phyloP scores from a whole-genome alignment of 2,329 filamentous ascomycete species.

The Calonectria crousiana region DNA sequence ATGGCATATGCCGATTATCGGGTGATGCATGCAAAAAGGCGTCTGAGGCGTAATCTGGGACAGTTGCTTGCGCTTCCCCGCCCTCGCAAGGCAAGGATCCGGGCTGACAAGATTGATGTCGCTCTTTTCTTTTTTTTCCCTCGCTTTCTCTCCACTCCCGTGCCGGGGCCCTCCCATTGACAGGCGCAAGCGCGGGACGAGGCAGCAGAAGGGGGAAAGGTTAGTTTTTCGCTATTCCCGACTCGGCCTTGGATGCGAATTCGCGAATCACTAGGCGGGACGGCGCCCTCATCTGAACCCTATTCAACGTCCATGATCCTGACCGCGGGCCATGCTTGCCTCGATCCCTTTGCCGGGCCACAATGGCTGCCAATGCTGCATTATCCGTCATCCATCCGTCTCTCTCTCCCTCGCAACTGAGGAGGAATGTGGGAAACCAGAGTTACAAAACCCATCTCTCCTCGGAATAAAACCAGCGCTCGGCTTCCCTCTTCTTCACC shows the following conservation, averaged over 20 bases:
- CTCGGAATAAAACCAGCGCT: background rate
- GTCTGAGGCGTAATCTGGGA: constrained; percentile 1
- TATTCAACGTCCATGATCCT: background rate
- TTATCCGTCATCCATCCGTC: background rate
- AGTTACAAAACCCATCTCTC: background rate
- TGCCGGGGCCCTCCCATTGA: background rate
- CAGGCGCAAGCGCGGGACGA: background rate
- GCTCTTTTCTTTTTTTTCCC: background rate
- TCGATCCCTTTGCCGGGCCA: background rate
- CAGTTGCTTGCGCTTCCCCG: background rate
- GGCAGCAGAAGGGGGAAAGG: background rate
- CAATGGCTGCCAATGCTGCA: background rate
- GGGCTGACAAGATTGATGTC: background rate
- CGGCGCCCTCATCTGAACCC: background rate
- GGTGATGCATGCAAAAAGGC: constrained; percentile 7
- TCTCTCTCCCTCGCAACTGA: background rate
- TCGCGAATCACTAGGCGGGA: constrained; percentile 13
- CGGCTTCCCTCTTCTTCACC: background rate
- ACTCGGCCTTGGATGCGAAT: constrained; percentile 26
- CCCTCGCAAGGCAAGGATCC: background rate
- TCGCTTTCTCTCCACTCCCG: no score
- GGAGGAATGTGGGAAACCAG: background rate
- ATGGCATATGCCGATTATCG: constrained; percentile 7
- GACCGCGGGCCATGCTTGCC: background rate
- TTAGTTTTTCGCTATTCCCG: constrained; percentile 11